Conservation (phyloP, 768 basidiomycete genomes). For the Exidia glandulosa region DNA sequence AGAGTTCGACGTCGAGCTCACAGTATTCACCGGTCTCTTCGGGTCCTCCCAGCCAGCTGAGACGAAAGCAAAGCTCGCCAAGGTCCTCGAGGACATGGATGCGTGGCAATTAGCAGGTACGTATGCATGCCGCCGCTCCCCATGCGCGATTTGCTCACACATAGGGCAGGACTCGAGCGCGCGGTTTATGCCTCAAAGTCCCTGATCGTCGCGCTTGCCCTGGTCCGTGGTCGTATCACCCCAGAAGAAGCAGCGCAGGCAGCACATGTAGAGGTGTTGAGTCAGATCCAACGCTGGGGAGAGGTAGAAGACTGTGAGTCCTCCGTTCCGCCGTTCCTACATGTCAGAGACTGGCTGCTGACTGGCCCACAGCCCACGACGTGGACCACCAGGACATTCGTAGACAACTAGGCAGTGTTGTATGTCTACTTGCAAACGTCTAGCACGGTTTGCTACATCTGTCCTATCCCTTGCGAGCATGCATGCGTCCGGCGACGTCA, state of each 20-base stretch:
- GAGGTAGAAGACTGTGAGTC: constrained; percentile 96
- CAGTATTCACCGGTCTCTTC: constrained; percentile 61
- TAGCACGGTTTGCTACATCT: neutral
- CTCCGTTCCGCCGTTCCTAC: neutral
- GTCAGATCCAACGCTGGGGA: constrained; percentile 97
- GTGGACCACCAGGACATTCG: constrained; percentile 94
- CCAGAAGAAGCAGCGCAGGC: constrained; percentile 80
- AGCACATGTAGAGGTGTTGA: constrained; percentile 84
- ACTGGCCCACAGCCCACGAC: constrained; percentile 65
- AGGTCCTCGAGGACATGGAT: constrained; percentile 53
- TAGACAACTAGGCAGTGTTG: constrained; percentile 71
- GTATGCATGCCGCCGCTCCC: constrained; percentile 17
- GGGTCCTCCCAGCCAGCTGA: constrained; percentile 57
- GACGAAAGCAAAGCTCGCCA: constrained; percentile 48
- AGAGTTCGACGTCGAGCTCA: constrained; percentile 56
- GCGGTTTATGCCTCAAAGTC: constrained; percentile 85
- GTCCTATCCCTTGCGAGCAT: too few species aligned
- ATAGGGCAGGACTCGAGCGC: constrained; percentile 69
- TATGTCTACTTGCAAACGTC: constrained; percentile 36
- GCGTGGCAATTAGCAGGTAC: constrained; percentile 83
- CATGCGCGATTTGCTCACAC: neutral
- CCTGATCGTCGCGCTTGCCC: constrained; percentile 75
- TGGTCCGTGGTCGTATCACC: constrained; percentile 63
- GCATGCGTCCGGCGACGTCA: too few species aligned
- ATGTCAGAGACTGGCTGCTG: too few species aligned